phyloP scores from a whole-genome alignment of 345 rosid species.

The Gossypium turneri region DNA sequence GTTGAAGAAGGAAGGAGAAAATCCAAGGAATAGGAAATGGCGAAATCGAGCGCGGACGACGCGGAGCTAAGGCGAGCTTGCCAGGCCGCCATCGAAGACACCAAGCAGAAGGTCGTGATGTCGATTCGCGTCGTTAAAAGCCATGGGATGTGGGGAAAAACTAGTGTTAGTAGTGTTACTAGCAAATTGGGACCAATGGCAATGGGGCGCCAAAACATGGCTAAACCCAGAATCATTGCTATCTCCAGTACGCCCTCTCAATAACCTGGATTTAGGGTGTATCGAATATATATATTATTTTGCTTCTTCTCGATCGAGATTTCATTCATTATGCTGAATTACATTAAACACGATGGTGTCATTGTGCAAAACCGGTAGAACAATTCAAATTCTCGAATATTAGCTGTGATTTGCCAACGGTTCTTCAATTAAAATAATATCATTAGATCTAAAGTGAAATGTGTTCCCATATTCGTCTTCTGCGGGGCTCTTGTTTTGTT shows the following conservation, averaged over 20 bases:
- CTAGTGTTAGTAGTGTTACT: constrained; percentile 20
- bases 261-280: background rate
- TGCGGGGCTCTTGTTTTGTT: background rate
- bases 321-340: background rate
- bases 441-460: background rate
- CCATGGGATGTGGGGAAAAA: constrained; percentile 90
- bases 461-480: background rate
- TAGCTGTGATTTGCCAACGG: background rate
- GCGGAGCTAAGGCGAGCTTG: constrained; percentile 90
- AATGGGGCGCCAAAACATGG: constrained; percentile 81
- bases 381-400: constrained; percentile 3
- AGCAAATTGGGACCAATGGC: constrained; percentile 46
- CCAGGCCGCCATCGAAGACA: constrained; percentile 89
- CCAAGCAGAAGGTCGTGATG: constrained; percentile 78
- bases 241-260: constrained; percentile 50
- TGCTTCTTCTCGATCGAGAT: background rate
- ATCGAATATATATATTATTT: background rate
- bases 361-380: background rate
- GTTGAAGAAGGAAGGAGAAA: constrained; percentile 12
- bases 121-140: constrained; percentile 97
- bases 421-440: background rate
- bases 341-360: background rate
- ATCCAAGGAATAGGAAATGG: constrained; percentile 43
- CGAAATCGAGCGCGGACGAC: constrained; percentile 96
- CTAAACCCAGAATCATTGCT: constrained; percentile 93